Base-by-base conservation (phyloP, 495 filamentous ascomycete species). In the Hypoxylon trugodes region DNA sequence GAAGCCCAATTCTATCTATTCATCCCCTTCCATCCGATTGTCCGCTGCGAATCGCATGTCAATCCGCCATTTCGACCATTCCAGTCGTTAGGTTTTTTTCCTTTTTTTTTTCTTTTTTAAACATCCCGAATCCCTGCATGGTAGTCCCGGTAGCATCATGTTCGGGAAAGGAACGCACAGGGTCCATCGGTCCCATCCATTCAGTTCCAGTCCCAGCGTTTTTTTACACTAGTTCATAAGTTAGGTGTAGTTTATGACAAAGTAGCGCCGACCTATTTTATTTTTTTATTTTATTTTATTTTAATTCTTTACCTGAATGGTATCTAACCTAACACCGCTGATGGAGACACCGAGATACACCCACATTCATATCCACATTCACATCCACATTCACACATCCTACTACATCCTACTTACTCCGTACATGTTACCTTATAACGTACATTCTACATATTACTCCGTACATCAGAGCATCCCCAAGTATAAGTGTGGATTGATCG, bases 401-500 rank as follows among this genome's bases (percentile, higher is more conserved):
- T n/a, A n/a, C n/a, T n/a, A n/a, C n/a, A n/a, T n/a, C 36, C 36
- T 5, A 15, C 36, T 1, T 38, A 42, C n/a, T n/a, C n/a, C n/a
- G n/a, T n/a, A n/a, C n/a, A n/a, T n/a, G n/a, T n/a, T n/a, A n/a
- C n/a, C n/a, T n/a, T n/a, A n/a, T n/a, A n/a, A n/a, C 24, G 24
- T 41, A 53, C 50, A 35, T 49, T 10, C 16, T 36, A 49, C 1
- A 7, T 49, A 36, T 8, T 8, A 19, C 32, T 19, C 9, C 30
- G 33, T 58, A 33, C 46, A 51, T 51, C 56, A 48, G n/a, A n/a
- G 45, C 41, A 35, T 60, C 56, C 46, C 46, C 56, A 43, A 62
- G 43, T 56, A 51, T 56, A 43, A 62, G 43, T 56, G 59, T 56
- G 59, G 52, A 57, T 46, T 59, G 61, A 59, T 48, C 54, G 54